phyloP scores from a whole-genome alignment of 176 grass and related monocot genomes.

The Carex cristatella region DNA sequence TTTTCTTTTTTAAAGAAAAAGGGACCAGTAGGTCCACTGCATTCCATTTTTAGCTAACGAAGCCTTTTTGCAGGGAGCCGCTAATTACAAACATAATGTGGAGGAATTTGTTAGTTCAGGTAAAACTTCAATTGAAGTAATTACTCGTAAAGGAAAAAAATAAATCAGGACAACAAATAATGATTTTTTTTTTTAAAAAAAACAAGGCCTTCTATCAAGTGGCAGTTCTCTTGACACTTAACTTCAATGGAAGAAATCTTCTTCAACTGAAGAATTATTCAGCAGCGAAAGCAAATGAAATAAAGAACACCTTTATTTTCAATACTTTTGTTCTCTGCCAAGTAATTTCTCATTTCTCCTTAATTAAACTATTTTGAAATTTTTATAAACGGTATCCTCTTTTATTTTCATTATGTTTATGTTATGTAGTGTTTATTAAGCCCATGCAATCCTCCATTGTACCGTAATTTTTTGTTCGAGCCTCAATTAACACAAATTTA shows the following conservation, averaged over 20 bases:
- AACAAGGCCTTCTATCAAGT: constrained; percentile 91
- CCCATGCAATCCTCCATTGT: background rate
- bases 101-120: constrained; percentile 93
- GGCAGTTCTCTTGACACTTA: constrained; percentile 64
- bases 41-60: constrained; percentile 4
- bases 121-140: constrained; percentile 20
- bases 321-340: constrained; percentile 95
- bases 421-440: background rate
- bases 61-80: constrained; percentile 48
- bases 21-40: background rate
- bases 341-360: constrained; percentile 30
- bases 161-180: background rate
- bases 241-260: constrained; percentile 53
- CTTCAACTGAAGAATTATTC: constrained; percentile 57
- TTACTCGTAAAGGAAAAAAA: background rate
- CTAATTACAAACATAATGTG: constrained; percentile 97
- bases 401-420: background rate
- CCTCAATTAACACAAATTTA: background rate
- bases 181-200: constrained; percentile 29
- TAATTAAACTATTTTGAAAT: background rate
- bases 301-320: constrained; percentile 94
- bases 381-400: background rate
- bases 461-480: background rate
- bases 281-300: constrained; percentile 45
- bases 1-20: background rate